phyloP scores from a whole-genome alignment of 2,329 filamentous ascomycete genomes.

The Diaporthe sp. region DNA sequence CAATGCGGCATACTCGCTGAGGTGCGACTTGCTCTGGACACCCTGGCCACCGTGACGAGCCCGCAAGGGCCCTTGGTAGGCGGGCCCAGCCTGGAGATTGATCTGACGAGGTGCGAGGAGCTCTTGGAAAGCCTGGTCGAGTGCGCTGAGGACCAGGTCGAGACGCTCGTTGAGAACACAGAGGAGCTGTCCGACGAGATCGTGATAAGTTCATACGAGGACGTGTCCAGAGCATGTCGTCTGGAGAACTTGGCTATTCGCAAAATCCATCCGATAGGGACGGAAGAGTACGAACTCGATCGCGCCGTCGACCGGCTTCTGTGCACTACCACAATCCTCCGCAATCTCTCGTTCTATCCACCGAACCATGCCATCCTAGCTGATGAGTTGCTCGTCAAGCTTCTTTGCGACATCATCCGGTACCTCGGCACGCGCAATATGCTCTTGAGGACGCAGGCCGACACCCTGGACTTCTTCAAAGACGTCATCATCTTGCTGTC shows the following conservation, averaged over 20 bases:
- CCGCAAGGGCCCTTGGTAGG: slow-evolving; percentile 62
- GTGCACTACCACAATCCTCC: slow-evolving; percentile 91
- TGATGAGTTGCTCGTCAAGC: slow-evolving; percentile 83
- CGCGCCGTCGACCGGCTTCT: slow-evolving; percentile 89
- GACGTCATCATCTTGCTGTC: slow-evolving; percentile 91
- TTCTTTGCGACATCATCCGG: slow-evolving; percentile 86
- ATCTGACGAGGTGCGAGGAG: slow-evolving; percentile 85
- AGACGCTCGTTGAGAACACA: slow-evolving; percentile 86
- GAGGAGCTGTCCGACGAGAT: slow-evolving; percentile 90
- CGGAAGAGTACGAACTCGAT: slow-evolving; percentile 84
- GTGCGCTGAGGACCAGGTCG: slow-evolving; percentile 90
- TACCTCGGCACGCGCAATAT: slow-evolving; percentile 91
- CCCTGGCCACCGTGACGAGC: slow-evolving; percentile 79
- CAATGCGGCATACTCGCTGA: slow-evolving; percentile 92
- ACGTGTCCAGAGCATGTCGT: slow-evolving; percentile 84
- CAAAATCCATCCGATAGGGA: slow-evolving; percentile 81
- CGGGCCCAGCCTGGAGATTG: slow-evolving; percentile 69
- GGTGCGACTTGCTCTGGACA: slow-evolving; percentile 90
- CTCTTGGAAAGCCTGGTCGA: slow-evolving; percentile 90
- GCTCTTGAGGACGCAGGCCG: slow-evolving; percentile 84
- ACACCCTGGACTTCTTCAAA: slow-evolving; percentile 97
- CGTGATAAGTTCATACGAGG: slow-evolving; percentile 87
- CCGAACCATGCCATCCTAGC: slow-evolving; percentile 82
- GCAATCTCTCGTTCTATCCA: slow-evolving; percentile 90
- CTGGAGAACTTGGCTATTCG: slow-evolving; percentile 80